These are phyloP conservation scores for Fusarium sororula DNA, from an alignment of 2,329 filamentous ascomycete species.

Conservation along the genomic window DNA sequence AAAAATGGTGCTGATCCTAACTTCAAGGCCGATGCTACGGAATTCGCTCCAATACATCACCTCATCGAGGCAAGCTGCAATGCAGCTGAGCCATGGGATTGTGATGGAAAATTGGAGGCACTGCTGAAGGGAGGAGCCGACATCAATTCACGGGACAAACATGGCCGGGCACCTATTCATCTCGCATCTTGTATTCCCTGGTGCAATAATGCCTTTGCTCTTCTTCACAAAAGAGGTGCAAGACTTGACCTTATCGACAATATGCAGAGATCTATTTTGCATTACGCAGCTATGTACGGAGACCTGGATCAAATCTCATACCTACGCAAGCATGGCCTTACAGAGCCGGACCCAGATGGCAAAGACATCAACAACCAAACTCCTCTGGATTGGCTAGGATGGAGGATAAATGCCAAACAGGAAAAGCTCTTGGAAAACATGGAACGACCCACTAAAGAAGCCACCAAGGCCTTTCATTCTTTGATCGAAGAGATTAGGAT, in stretches of 20 bases:
- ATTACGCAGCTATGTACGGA: not conserved
- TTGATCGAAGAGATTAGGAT: not conserved
- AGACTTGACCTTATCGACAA: not conserved
- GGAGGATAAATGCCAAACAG: not conserved
- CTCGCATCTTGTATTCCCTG: not conserved
- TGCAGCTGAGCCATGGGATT: not conserved
- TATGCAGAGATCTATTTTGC: fast-evolving
- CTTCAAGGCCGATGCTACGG: not conserved
- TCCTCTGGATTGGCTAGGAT: not conserved
- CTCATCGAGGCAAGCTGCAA: not conserved
- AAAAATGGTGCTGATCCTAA: not conserved
- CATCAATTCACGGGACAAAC: fast-evolving
- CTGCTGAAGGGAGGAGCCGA: not conserved
- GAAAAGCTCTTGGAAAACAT: not conserved
- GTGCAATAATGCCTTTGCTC: not conserved
- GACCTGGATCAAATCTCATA: not conserved
- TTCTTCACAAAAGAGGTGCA: not conserved
- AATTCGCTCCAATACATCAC: not conserved
- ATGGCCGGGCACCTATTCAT: not conserved
- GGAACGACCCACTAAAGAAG: not conserved
- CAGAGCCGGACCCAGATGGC: not conserved
- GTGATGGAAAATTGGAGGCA: not conserved
- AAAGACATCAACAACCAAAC: not conserved
- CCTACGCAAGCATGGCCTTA: not conserved
- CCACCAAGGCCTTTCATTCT: fast-evolving